Base-by-base conservation (phyloP, 2,329 filamentous ascomycete genomes). In the Cytospora leucostoma region DNA sequence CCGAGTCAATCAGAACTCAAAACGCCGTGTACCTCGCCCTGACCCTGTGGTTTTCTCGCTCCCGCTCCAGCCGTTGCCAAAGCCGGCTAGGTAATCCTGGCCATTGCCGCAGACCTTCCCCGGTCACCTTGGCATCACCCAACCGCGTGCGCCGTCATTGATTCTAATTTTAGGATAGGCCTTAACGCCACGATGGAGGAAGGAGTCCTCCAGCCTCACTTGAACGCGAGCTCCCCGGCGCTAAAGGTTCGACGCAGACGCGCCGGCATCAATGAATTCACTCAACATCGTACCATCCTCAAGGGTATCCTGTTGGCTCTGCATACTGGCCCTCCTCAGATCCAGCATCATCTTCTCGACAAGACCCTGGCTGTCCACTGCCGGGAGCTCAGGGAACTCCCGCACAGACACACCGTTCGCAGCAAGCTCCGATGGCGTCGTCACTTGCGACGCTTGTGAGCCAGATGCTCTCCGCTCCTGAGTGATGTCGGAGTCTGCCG, bases 341-440 rank as follows among this genome's bases (percentile, higher is more conserved):
- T 84, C 83, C 51, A 72, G 70, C 76, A 85, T 79, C 76, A 85
- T 80, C 65, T 78, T 78, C 70, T 84, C 81, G 52, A 85, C 77
- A 49, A 84, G 75, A 33, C 79, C 74, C 73, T 78, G 77, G n/a
- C 78, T 79, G 67, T 79, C 79, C 13, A 53, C 62, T 7, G 59
- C 69, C 12, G 79, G 76, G 27, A 79, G 76, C 60, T 80, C 78
- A 2, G 77, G 72, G 56, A 80, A 76, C 17, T 74, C 75, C 40
- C 63, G 55, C 4, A 66, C 63, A 10, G 62, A 50, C 1, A 66
- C 63, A 19, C 62, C 59, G 33, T 66, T 66, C 13, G 65, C 65
- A 33, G 65, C 65, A 50, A 66, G 59, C 19, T 65, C 64, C 17
- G 56, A 62, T 6, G 59, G 52, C 12, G 61, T 66, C 7, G 59